phyloP scores from a whole-genome alignment of 768 basidiomycete species.

The Boletus sp. region DNA sequence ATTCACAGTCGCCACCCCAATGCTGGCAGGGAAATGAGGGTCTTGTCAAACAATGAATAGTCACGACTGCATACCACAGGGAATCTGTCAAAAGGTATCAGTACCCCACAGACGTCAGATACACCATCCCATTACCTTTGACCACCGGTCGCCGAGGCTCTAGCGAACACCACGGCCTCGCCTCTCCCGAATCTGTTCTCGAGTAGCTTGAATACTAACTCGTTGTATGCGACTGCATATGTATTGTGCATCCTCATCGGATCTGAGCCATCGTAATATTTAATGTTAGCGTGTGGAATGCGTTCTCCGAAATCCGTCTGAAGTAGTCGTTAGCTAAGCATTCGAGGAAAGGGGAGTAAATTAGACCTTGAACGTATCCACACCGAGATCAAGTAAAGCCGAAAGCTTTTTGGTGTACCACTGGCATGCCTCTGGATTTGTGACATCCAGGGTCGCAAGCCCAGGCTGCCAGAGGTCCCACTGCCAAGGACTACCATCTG shows the following conservation, averaged over 20 bases:
- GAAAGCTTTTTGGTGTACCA: slow-evolving; percentile 48
- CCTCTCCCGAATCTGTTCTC: slow-evolving; percentile 57
- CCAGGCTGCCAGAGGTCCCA: slow-evolving; percentile 70
- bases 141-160: slow-evolving; percentile 66
- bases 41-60: neutral
- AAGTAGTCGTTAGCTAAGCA: neutral
- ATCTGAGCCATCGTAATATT: slow-evolving; percentile 66
- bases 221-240: slow-evolving; percentile 70
- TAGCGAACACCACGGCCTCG: slow-evolving; percentile 68
- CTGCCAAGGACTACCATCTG: slow-evolving; percentile 65
- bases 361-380: slow-evolving; percentile 51
- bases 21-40: slow-evolving; percentile 40
- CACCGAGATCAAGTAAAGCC: slow-evolving; percentile 45
- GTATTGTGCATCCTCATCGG: slow-evolving; percentile 70
- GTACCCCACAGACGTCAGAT: neutral
- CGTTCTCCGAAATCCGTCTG: slow-evolving; percentile 79
- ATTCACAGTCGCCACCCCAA: slow-evolving; percentile 78
- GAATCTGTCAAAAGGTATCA: slow-evolving; percentile 12
- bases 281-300: slow-evolving; percentile 63
- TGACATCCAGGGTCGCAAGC: slow-evolving; percentile 64
- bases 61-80: slow-evolving; percentile 11
- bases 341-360: neutral
- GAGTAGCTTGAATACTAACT: slow-evolving; percentile 63
- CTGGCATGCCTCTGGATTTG: slow-evolving; percentile 48
- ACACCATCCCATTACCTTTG: slow-evolving; percentile 44